Evolutionary conservation across 1,284 basidiomycete species (phyloP).

Genomic region (Dichomitus squalens): DNA sequence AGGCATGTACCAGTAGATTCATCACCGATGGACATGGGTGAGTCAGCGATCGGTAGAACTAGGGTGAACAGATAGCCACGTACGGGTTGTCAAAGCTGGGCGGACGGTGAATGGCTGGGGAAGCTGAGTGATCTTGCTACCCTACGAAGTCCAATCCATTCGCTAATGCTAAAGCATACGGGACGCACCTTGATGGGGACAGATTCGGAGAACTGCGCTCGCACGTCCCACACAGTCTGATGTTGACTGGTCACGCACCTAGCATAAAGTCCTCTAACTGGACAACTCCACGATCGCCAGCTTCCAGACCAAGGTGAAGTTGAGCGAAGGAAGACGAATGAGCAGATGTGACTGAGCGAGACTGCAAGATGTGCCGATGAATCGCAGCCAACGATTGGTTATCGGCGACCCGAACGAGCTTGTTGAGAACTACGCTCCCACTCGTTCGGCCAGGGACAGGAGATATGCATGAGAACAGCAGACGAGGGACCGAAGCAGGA

Average conservation of each 20-base stretch:
- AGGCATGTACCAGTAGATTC: no score
- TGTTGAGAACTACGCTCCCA: slow-evolving; percentile 54
- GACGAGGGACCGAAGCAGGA: background rate
- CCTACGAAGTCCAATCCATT: background rate
- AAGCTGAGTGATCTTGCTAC: background rate
- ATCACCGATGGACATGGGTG: no score
- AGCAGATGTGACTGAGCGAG: slow-evolving; percentile 3
- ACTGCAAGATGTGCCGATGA: background rate
- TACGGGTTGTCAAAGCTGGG: no score
- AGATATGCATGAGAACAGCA: background rate
- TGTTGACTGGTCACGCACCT: background rate
- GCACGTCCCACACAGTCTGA: slow-evolving; percentile 23
- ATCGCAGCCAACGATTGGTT: no score
- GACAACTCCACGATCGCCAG: background rate
- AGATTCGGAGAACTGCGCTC: slow-evolving; percentile 41
- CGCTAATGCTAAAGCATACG: background rate
- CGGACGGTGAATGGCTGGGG: no score
- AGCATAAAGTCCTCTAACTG: background rate
- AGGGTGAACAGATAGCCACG: no score
- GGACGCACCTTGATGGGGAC: slow-evolving; percentile 11
- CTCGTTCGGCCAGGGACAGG: slow-evolving; percentile 30
- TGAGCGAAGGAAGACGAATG: background rate
- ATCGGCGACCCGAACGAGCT: slow-evolving; percentile 34
- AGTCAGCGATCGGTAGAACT: no score
- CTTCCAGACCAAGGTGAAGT: background rate